Evolutionary conservation across 2,329 filamentous ascomycete genomes (phyloP), one percentile per base, ranked within the genome.

Genomic region (Daldinia sp.): DNA sequence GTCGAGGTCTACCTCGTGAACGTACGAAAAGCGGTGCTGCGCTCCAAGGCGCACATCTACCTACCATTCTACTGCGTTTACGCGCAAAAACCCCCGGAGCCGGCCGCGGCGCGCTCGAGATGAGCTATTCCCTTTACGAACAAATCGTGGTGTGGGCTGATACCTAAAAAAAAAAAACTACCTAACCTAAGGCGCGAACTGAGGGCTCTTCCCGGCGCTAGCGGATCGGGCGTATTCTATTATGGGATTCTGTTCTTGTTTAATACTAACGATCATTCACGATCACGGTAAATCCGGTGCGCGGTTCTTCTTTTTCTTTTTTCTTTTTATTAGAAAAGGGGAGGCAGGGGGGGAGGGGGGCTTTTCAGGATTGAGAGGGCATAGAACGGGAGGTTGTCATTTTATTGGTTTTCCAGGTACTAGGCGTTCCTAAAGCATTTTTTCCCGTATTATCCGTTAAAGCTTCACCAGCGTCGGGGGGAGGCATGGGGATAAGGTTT

Each of bases 51-150:
- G 65, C 76, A 65, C 77, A 76, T 72, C 79, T 84, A 86, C 67
- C 87, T 88, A 84, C 86, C 85, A 6, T 79, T 87, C 70, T 82
- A 86, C 70, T 80, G 87, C 57, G 79, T 87, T 13, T 87, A 85
- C 71, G 86, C 82, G 15, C 86, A 88, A 75, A 87, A 84, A 74
- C 84, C 86, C 9, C 48, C 61, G 15, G 57, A 46, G 33, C 57
- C 63, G 39, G 28, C 20, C 23, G 44, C 58, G n/a, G 41, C 44
- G 39, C 23, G 41, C 51, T 56, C 60, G 20, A 51, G 12, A 65
- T 61, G 55, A 65, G 33, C 30, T 18, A 33, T 50, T 51, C 35
- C 30, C 13, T 69, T 56, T 60, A 44, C 33, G 33, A 1, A 42
- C 42, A 42, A 35, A 64, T 41, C 39, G 39, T 18, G 46, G 59